phyloP scores from a whole-genome alignment of 495 filamentous ascomycete species.

The Aspergillus sclerotiicarbonarius region DNA sequence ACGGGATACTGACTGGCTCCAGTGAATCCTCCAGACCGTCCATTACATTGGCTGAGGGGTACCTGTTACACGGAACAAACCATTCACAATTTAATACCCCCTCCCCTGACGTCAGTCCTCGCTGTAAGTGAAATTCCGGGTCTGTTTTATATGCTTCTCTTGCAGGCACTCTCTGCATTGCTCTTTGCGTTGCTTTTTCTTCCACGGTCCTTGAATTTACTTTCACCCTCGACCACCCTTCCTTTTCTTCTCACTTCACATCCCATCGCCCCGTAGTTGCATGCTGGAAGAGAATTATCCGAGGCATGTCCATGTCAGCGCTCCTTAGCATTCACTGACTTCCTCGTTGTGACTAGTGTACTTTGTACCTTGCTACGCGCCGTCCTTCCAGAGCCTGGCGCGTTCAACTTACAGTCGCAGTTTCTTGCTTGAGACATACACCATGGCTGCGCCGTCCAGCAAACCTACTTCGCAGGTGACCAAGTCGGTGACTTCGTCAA shows the following conservation, averaged over 20 bases:
- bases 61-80: neutral
- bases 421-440: conserved; percentile 9
- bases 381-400: neutral
- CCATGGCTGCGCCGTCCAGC: conserved; percentile 34
- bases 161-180: neutral
- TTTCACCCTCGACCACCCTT: neutral
- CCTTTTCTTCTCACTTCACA: neutral
- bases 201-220: neutral
- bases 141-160: neutral
- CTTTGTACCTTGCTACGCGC: neutral
- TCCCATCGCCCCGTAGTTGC: neutral
- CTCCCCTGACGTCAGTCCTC: neutral
- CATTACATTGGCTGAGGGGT: neutral
- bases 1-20: neutral
- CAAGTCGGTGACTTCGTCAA: conserved; percentile 28
- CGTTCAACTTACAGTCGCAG: neutral
- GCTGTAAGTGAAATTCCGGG: neutral
- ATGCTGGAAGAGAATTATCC: neutral
- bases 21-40: conserved; percentile 1
- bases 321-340: neutral
- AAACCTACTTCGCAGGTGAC: conserved; percentile 20
- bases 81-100: neutral
- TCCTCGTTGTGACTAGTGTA: neutral
- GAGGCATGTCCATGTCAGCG: neutral
- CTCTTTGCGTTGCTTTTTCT: neutral